Base-by-base conservation (phyloP, 345 rosid species). In the Linum lewisii region DNA sequence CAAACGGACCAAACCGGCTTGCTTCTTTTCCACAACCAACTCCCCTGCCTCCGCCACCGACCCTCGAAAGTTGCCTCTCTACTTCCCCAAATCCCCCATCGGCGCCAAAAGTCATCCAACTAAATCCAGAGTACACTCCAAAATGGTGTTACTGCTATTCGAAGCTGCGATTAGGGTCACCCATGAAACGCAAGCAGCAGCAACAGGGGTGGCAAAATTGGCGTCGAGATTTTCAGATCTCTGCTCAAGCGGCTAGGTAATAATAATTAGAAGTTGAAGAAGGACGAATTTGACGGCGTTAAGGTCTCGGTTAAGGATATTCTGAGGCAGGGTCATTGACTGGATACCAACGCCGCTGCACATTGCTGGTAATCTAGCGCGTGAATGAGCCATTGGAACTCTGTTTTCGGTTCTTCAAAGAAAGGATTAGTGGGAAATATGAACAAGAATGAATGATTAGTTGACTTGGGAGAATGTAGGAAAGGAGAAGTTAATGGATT, bases 111-210 rank as follows among this genome's bases (percentile, higher is more conserved):
- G 22, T 21, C 8, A 20, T 20, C 7, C 54, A 7, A 20, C 22
- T 5, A 7, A 7, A 1, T 8, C 16, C 24, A 2, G 15, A 9
- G 56, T 52, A 24, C 56, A 6, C 9, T 21, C 56, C 56, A 52
- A 52, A 19, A 52, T 24, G 25, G 25, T 24, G 24, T 52, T 24
- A 4, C 56, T 52, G 4, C 56, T 52, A 4, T 81, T 86, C 20
- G 98, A 92, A 66, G 95, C 96, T 42, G 90, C 98, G 19, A 72
- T 78, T 18, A 79, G 91, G 84, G 76, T 93, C 64, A 93, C 82
- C 61, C 81, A 84, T 55, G 75, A 79, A 73, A 60, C 70, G 63
- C 66, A 69, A 73, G 42, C 64, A 66, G 70, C 26, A 82, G 63
- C 64, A 72, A 63, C 47, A 73, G 80, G 54, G 74, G 65, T 57